Base-by-base conservation (phyloP, 106 monocot genomes). In the Allium cepa region DNA sequence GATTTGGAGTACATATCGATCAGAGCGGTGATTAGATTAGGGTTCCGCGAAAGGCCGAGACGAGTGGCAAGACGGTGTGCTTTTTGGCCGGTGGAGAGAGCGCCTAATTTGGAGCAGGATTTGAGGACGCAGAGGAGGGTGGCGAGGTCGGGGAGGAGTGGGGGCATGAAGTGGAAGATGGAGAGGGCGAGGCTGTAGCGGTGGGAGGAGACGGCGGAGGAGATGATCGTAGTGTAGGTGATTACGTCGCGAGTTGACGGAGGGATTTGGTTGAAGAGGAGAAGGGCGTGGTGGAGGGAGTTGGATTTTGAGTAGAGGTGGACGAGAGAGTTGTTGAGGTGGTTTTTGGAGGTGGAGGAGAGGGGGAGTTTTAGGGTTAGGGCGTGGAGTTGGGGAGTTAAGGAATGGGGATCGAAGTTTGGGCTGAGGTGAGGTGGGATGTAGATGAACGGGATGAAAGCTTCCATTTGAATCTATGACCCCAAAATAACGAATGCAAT, bases 301-400 rank as follows among this genome's bases (percentile, higher is more conserved):
- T 57, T 59, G 56, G 58, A 75, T 9, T 58, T 14, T 7, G 74
- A 47, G 60, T 75, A 75, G 50, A 75, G 67, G 59, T 49, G 65
- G 36, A 75, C 49, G 74, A 75, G 67, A 17, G 74, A 75, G 74
- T 75, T 75, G 73, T n/a, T 53, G 64, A 64, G 46, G 48, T 67
- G 67, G 48, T 14, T 27, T 28, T 52, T 36, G 12, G 63, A 64
- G 48, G 66, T 52, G 49, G 46, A 7, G 46, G 8, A 28, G 13
- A 63, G 64, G 48, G 16, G 14, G 59, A 67, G 59, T 52, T 74
- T 74, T 27, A 74, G 7, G 50, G 67, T 50, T 49, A 74, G 17
- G 50, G 74, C 66, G 51, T 74, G 74, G 67, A 74, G 58, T 26
- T 74, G 74, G 59, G 27, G 28, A 28, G 66, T 49, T 7, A 12